phyloP scores from a whole-genome alignment of 371 early-diverging fungal species.

The Coemansia sp. region DNA sequence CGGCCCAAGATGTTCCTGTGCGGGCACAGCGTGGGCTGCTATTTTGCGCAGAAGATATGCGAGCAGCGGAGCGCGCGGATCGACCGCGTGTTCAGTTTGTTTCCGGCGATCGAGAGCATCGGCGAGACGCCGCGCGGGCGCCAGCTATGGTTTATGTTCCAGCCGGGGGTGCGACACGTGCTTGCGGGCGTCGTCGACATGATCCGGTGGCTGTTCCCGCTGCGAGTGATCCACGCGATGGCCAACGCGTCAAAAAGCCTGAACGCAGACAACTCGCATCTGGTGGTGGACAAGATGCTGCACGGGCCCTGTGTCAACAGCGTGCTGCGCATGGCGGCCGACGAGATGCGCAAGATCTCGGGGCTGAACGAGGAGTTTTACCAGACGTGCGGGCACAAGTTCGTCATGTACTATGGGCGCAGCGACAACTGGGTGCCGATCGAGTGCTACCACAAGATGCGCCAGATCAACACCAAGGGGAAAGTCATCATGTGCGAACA shows the following conservation, averaged over 20 bases:
- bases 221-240: conserved; percentile 41
- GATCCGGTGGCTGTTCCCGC: conserved; percentile 52
- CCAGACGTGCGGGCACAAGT: conserved; percentile 58
- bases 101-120: conserved; percentile 77
- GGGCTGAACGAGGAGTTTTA: conserved; percentile 68
- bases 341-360: conserved; percentile 72
- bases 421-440: conserved; percentile 78
- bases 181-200: conserved; percentile 50
- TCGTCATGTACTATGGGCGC: conserved; percentile 77
- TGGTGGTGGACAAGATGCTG: conserved; percentile 66
- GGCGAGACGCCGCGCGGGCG: conserved; percentile 74
- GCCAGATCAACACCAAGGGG: conserved; percentile 62
- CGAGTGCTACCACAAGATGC: conserved; percentile 70
- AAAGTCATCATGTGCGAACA: conserved; percentile 60
- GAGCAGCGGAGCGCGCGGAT: conserved; percentile 60
- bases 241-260: conserved; percentile 53
- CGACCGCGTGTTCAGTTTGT: conserved; percentile 64
- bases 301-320: conserved; percentile 61
- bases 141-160: conserved; percentile 58
- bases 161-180: conserved; percentile 44
- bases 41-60: conserved; percentile 42
- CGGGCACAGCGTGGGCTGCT: conserved; percentile 49
- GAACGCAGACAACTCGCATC: conserved; percentile 48
- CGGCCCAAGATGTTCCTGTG: conserved; percentile 45
- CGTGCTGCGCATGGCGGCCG: conserved; percentile 64